Evolutionary conservation across 805 yeast species (phyloP).

Genomic region (Metschnikowia kunwiensis): DNA sequence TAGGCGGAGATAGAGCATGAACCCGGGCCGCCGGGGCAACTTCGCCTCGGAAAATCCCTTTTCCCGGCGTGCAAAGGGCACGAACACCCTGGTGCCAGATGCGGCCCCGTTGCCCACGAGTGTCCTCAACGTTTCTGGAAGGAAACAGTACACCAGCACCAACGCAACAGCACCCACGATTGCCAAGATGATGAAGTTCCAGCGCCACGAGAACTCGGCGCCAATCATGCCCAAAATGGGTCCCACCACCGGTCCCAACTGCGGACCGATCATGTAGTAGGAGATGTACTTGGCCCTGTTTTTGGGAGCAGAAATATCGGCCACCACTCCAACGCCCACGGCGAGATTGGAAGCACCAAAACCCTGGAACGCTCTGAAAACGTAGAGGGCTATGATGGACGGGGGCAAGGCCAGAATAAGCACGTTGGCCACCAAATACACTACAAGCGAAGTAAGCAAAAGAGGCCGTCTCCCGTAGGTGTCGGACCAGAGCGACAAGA

Average conservation of each 20-base stretch:
- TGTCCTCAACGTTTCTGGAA: constrained; percentile 41
- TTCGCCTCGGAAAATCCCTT: background rate
- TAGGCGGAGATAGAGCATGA: constrained; percentile 35
- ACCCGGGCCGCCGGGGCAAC: constrained; percentile 33
- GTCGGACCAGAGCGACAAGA: constrained; percentile 58
- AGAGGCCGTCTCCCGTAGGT: constrained; percentile 43
- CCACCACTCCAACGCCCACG: constrained; percentile 37
- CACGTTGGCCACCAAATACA: constrained; percentile 28
- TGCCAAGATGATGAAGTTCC: constrained; percentile 33
- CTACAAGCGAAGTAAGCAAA: constrained; percentile 25
- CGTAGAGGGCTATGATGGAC: constrained; percentile 27
- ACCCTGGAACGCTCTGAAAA: constrained; percentile 34
- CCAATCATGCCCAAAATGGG: constrained; percentile 32
- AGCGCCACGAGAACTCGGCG: constrained; percentile 29
- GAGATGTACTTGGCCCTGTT: constrained; percentile 32
- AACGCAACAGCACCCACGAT: constrained; percentile 26
- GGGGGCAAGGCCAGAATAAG: constrained; percentile 31
- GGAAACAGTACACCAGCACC: constrained; percentile 23
- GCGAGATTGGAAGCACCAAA: constrained; percentile 36
- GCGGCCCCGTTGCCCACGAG: constrained; percentile 37
- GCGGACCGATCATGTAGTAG: constrained; percentile 38
- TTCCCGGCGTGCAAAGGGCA: constrained; percentile 12
- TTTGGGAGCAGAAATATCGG: constrained; percentile 31
- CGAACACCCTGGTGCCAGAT: constrained; percentile 18
- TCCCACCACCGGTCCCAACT: constrained; percentile 38